Evolutionary conservation across 306 rosid species (phyloP).

Genomic region (Acacia acuminata): DNA sequence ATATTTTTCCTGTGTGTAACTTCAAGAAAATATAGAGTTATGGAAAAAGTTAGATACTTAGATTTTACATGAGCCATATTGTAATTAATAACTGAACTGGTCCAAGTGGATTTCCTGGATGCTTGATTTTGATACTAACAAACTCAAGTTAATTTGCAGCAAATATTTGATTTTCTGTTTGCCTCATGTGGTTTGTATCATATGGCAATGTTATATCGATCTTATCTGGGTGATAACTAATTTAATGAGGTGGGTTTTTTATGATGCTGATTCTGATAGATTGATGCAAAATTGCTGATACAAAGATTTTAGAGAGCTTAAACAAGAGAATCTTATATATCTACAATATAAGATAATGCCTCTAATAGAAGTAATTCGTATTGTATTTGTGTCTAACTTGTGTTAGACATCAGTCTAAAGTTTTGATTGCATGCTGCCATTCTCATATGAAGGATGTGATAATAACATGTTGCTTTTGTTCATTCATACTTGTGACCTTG

Average conservation of each 20-base stretch:
- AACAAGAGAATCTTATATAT: neutral
- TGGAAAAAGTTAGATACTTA: slow-evolving; percentile 7
- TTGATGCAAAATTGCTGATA: slow-evolving; percentile 21
- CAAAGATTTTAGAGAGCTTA: slow-evolving; percentile 15
- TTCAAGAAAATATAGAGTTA: neutral
- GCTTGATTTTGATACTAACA: neutral
- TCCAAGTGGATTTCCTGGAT: slow-evolving; percentile 18
- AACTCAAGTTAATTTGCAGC: neutral
- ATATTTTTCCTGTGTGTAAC: slow-evolving; percentile 17
- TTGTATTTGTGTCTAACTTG: neutral
- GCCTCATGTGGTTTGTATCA: neutral
- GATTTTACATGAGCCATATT: neutral
- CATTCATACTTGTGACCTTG: slow-evolving; percentile 16
- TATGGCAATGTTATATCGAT: slow-evolving; percentile 7
- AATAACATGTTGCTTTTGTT: slow-evolving; percentile 1
- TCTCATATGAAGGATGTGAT: slow-evolving; percentile 25
- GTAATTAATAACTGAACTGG: neutral
- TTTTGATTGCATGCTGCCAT: slow-evolving; percentile 11
- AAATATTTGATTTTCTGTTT: slow-evolving; percentile 30
- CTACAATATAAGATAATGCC: slow-evolving; percentile 14
- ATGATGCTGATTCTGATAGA: slow-evolving; percentile 19
- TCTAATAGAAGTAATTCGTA: slow-evolving; percentile 11
- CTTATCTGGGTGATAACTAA: neutral
- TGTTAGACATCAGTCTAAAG: neutral
- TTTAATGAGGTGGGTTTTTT: slow-evolving; percentile 15